phyloP scores from a whole-genome alignment of 2,329 filamentous ascomycete genomes.

The Fusarium piperis region DNA sequence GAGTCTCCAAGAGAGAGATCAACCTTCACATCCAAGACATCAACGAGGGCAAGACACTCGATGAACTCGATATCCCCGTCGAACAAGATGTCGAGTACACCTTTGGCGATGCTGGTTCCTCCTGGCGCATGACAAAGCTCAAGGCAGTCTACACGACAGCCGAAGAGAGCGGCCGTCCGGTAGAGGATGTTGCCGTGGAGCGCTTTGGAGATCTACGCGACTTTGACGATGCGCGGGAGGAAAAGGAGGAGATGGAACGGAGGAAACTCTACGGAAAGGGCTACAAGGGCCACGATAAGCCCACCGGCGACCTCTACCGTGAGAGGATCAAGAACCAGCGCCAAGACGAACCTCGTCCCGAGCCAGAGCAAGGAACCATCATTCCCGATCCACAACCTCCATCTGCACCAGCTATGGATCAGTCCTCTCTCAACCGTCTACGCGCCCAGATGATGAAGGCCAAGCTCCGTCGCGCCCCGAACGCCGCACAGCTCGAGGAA shows the following conservation, averaged over 20 bases:
- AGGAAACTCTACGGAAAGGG: conserved; percentile 84
- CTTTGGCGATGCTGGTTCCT: conserved; percentile 88
- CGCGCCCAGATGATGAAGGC: conserved; percentile 97
- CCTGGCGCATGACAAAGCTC: conserved; percentile 97
- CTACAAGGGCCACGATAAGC: conserved; percentile 86
- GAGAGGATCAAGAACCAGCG: conserved; percentile 74
- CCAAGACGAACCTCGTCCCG: conserved; percentile 43
- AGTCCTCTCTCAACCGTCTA: conserved; percentile 85
- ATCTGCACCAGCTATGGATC: conserved; percentile 64
- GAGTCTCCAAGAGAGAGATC: conserved; percentile 81
- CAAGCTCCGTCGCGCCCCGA: conserved; percentile 80
- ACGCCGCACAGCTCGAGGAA: conserved; percentile 79
- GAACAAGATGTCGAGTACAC: conserved; percentile 74
- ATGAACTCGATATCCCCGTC: conserved; percentile 52
- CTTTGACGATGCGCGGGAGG: conserved; percentile 93
- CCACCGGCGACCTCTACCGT: conserved; percentile 84
- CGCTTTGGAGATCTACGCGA: conserved; percentile 82
- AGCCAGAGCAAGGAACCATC: conserved; percentile 63
- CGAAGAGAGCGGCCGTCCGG: conserved; percentile 73
- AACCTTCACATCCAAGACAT: conserved; percentile 73
- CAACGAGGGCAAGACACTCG: conserved; percentile 58
- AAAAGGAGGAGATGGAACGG: conserved; percentile 89
- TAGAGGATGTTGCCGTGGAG: conserved; percentile 86
- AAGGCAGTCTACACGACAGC: conserved; percentile 85
- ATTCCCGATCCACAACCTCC: conserved; percentile 60